Evolutionary conservation across 2,329 filamentous ascomycete genomes (phyloP), one percentile per base, ranked within the genome.

Genomic region (Boeremia exigua): DNA sequence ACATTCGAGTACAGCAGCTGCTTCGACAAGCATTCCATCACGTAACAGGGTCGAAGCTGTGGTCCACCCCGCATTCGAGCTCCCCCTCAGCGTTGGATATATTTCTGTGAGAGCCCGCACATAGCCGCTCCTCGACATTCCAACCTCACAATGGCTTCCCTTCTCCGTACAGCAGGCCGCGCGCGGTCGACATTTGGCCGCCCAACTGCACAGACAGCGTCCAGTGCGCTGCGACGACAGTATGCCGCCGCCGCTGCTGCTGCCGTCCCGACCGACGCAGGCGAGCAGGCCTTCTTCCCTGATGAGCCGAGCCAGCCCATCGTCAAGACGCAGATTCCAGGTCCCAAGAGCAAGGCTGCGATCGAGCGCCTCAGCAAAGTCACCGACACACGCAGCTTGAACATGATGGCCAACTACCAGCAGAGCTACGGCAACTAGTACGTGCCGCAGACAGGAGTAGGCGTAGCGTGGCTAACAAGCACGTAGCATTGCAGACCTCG

Each of bases 331-430:
- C 69, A 78, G 34, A 89, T 96, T 54, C 92, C 92, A 0, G 92
- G 92, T 0, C 91, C 91, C 33, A 84, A 88, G 79, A 87, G 88
- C 75, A 83, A 87, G 79, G 83, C 86, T 66, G 83, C 85, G 46
- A 86, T 90, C 61, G 80, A 86, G 59, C 85, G 91, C 74, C 84
- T 96, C 60, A 81, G 89, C 77, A 81, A 87, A 71, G 89, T 96
- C 56, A 96, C 95, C 71, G 92, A 96, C 75, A 94, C 90, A 5
- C 84, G 92, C 59, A 92, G 88, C 77, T 79, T 94, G 79, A 96
- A 95, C 81, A 77, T 78, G 75, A 76, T 77, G 71, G 68, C 70
- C 39, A 67, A 78, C 52, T 77, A 76, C 56, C 59, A 61, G 45
- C 63, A 59, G 48, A 76, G 74, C 62, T 70, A 68, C 45, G 92